Percentiles rank a stretch among this genome's conserved stretches.
Conservation (phyloP, 2,329 filamentous ascomycete genomes). For the Achaetomium macrosporum region DNA sequence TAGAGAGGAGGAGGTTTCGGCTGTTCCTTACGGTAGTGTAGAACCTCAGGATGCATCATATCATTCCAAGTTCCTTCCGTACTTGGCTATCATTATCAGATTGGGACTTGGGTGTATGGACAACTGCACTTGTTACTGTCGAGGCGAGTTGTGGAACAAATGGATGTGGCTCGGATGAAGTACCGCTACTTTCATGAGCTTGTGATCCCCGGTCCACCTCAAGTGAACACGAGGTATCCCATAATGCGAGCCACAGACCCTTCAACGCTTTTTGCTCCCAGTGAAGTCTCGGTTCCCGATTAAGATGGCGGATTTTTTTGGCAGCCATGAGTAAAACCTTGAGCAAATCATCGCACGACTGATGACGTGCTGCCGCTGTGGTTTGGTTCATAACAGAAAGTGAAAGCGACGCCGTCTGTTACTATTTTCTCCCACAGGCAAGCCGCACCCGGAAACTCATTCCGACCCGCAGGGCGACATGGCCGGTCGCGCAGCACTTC, state of each 20-base stretch:
- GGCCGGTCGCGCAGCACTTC: background rate
- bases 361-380: background rate
- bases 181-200: slow-evolving; percentile 16
- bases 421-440: too few relatives aligned
- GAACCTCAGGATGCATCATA: too few relatives aligned
- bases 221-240: too few relatives aligned
- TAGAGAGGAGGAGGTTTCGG: too few relatives aligned
- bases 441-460: background rate
- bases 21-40: too few relatives aligned
- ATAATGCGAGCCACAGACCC: background rate
- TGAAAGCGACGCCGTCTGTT: too few relatives aligned
- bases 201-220: too few relatives aligned
- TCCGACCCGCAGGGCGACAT: background rate
- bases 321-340: background rate
- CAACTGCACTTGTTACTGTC: too few relatives aligned
- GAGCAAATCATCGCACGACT: background rate
- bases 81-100: too few relatives aligned
- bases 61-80: too few relatives aligned
- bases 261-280: background rate
- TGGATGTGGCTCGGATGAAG: slow-evolving; percentile 8
- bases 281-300: background rate
- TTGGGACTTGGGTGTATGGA: too few relatives aligned
- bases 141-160: too few relatives aligned
- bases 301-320: background rate
- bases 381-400: background rate